Conservation (phyloP, 2,329 filamentous ascomycete genomes). For the Calonectria montana region DNA sequence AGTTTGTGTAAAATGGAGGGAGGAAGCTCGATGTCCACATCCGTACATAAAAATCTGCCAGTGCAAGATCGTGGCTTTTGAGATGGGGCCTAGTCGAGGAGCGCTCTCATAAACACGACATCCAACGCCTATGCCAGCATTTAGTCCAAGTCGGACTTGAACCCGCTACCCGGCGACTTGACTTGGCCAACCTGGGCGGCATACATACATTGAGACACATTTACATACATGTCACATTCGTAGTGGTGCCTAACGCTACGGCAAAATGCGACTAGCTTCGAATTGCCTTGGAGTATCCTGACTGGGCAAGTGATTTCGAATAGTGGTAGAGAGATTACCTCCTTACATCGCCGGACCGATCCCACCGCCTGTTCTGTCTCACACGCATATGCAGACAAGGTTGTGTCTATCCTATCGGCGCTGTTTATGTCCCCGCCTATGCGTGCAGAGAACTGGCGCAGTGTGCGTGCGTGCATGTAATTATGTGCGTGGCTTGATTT, state of each 20-base stretch:
- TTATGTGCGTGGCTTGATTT: conserved; percentile 4
- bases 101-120: neutral
- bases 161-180: neutral
- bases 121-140: neutral
- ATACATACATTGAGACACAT: neutral
- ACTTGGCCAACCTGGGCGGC: neutral
- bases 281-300: neutral
- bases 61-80: neutral
- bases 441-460: neutral
- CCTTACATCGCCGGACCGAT: neutral
- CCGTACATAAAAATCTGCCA: neutral
- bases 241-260: neutral
- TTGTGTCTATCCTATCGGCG: conserved; percentile 1
- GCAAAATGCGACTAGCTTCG: neutral
- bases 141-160: neutral
- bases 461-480: neutral
- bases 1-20: neutral
- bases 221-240: neutral
- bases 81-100: neutral
- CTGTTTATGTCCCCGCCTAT: neutral
- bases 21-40: neutral
- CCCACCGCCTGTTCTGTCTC: conserved; percentile 11
- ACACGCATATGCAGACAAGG: conserved; percentile 15
- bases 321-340: neutral
- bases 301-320: neutral